A percentile compares a stretch with the other conserved stretches of the same genome.
Conservation (phyloP, 805 yeast species). For the Isabelozyma gotoi region DNA sequence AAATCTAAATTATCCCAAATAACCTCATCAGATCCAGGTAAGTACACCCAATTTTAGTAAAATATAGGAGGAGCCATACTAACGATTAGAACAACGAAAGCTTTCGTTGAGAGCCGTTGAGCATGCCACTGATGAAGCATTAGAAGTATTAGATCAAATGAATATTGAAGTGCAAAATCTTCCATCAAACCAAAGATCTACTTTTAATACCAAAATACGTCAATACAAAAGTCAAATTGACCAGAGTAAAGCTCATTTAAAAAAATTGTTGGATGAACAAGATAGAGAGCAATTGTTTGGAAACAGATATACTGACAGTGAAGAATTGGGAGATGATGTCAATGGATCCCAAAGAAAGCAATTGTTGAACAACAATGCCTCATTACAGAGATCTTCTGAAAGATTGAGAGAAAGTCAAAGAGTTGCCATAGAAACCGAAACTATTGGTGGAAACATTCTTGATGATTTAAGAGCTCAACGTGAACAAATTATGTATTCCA, state of each 20-base stretch:
- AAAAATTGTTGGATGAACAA: conserved; percentile 61
- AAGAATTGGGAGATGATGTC: conserved; percentile 30
- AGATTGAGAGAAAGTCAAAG: conserved; percentile 85
- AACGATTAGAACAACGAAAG: conserved; percentile 47
- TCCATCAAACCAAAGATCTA: conserved; percentile 71
- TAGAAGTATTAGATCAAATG: conserved; percentile 83
- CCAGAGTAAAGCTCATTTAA: conserved; percentile 54
- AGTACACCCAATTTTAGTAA: conserved; percentile 9
- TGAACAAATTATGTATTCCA: conserved; percentile 83
- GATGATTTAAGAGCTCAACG: conserved; percentile 88
- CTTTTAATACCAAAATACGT: conserved; percentile 73
- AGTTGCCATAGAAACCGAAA: conserved; percentile 89
- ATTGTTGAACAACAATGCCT: conserved; percentile 71
- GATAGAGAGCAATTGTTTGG: conserved; percentile 79
- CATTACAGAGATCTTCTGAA: conserved; percentile 80
- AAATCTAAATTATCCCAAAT: conserved; percentile 61
- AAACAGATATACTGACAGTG: conserved; percentile 38
- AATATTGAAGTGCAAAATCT: conserved; percentile 80
- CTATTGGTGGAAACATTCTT: conserved; percentile 85
- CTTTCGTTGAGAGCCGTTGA: conserved; percentile 60
- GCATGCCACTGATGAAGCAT: conserved; percentile 72
- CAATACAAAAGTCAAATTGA: conserved; percentile 63
- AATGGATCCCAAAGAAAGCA: conserved; percentile 76
- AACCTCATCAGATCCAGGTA: conserved; percentile 43
- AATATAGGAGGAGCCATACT: conserved; percentile 9